Conservation (phyloP, 2,329 filamentous ascomycete genomes). For the Colletotrichum chlorophyti region DNA sequence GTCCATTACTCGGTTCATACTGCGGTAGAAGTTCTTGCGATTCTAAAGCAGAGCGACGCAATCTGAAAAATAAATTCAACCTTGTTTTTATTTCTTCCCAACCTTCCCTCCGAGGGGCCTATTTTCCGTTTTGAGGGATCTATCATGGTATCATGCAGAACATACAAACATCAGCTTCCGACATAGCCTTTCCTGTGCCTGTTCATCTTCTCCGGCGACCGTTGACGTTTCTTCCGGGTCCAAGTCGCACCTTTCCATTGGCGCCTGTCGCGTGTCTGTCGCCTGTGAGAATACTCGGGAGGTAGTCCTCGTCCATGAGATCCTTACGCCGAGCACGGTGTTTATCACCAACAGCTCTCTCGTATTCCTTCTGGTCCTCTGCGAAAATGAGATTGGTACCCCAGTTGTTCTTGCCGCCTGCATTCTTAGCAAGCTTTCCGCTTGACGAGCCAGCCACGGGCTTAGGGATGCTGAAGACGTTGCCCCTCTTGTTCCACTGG, state of each 20-base stretch:
- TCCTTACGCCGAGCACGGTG: slow-evolving; percentile 75
- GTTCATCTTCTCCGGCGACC: slow-evolving; percentile 10
- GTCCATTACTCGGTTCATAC: slow-evolving; percentile 16
- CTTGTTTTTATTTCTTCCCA: slow-evolving; percentile 16
- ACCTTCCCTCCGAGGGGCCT: background rate
- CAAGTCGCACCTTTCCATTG: slow-evolving; percentile 77
- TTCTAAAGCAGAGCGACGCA: slow-evolving; percentile 3
- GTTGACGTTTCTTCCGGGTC: slow-evolving; percentile 87
- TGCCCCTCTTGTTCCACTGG: slow-evolving; percentile 93
- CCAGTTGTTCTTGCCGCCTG: slow-evolving; percentile 84
- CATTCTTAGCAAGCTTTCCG: slow-evolving; percentile 71
- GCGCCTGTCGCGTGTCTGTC: slow-evolving; percentile 66
- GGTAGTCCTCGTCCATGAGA: slow-evolving; percentile 93
- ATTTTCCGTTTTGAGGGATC: slow-evolving; percentile 6
- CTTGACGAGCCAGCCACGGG: slow-evolving; percentile 81
- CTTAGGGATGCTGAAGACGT: slow-evolving; percentile 92
- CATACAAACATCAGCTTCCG: slow-evolving; percentile 16
- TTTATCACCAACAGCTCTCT: slow-evolving; percentile 67
- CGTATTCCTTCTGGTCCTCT: slow-evolving; percentile 96
- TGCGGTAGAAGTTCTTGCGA: slow-evolving; percentile 17
- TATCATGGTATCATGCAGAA: slow-evolving; percentile 31
- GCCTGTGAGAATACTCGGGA: slow-evolving; percentile 85
- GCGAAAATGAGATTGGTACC: slow-evolving; percentile 83
- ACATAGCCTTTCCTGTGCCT: background rate
- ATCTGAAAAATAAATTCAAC: slow-evolving; percentile 11